Base-by-base conservation (phyloP, 352 stramenopile species). In the Phytophthora europaea region DNA sequence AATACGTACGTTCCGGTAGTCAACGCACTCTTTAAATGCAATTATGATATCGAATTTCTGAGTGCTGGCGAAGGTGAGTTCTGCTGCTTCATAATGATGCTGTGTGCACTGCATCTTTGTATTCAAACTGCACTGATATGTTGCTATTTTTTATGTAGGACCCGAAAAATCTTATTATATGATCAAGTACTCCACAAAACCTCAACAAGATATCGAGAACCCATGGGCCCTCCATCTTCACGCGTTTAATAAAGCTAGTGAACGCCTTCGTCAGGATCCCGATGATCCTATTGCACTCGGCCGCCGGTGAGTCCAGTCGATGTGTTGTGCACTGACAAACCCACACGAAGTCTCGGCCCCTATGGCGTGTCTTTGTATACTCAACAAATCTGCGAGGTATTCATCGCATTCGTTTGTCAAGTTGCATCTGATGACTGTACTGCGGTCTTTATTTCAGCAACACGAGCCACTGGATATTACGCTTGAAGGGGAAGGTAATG, bases 141-240 rank as follows among this genome's bases (percentile, higher is more conserved):
- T 28, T 28, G n/a, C 4, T 28, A 28, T 28, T 28, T 45, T 13
- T 40, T 38, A 1, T 51, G 26, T 23, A 65, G 64, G 64, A 26
- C 55, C 48, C 1, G 47, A 71, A n/a, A 65, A 71, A 15, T 45
- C 64, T 1, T 71, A 56, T n/a, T 61, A 71, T 33, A 55, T 54
- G 45, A 59, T 71, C 6, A 61, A 71, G 38, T 71, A 71, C 36
- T 23, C 64, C 13, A 65, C 55, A 1, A 71, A 71, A 20, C 33
- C 22, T 8, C 64, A 50, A 52, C 52, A 61, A 34, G 54, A 1
- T 9, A 55, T 71, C 3, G 64, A 64, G 22, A 61, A 65, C n/a
- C 64, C 55, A 8, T 45, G 23, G 4, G 55, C 64, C 4, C 48
- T 65, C 10, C 47, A 65, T 22, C 20, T 65, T 28, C 54, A 71